Conservation (phyloP, 1,139 yeast genomes). For the Zhuliangozyma blackwelliae region DNA sequence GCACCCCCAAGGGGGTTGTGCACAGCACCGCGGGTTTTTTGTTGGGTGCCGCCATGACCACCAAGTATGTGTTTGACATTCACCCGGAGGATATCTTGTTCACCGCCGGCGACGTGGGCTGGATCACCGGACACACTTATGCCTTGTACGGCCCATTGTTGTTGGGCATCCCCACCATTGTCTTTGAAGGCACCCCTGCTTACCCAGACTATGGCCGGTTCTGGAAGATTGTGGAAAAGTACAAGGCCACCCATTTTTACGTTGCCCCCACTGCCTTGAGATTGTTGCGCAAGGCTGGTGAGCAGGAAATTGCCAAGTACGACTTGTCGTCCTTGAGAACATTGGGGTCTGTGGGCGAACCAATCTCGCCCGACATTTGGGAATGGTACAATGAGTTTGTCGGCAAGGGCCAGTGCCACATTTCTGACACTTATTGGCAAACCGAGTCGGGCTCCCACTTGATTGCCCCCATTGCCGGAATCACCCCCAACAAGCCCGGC, state of each 20-base stretch:
- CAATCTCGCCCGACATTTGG: constrained; percentile 97
- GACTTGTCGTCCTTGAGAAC: constrained; percentile 90
- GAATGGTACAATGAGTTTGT: constrained; percentile 94
- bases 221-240: constrained; percentile 93
- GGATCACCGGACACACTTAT: constrained; percentile 99
- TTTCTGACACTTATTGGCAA: constrained; percentile 98
- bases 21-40: constrained; percentile 93
- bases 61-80: constrained; percentile 89
- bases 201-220: constrained; percentile 95
- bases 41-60: constrained; percentile 91
- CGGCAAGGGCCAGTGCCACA: constrained; percentile 82
- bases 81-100: constrained; percentile 85
- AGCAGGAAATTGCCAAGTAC: constrained; percentile 74
- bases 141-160: constrained; percentile 91
- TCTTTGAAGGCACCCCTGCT: constrained; percentile 97
- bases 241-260: constrained; percentile 93
- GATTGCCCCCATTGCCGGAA: constrained; percentile 94
- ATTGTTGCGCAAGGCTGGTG: constrained; percentile 92
- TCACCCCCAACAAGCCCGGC: constrained; percentile 94
- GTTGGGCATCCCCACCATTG: constrained; percentile 85
- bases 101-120: constrained; percentile 98
- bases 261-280: constrained; percentile 98
- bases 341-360: constrained; percentile 98
- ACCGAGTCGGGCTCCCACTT: constrained; percentile 97
- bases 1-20: constrained; percentile 97